These are phyloP conservation scores for Sanghuangporus sanghuang DNA, from an alignment of 1,284 basidiomycete genomes.

Conservation along the genomic window DNA sequence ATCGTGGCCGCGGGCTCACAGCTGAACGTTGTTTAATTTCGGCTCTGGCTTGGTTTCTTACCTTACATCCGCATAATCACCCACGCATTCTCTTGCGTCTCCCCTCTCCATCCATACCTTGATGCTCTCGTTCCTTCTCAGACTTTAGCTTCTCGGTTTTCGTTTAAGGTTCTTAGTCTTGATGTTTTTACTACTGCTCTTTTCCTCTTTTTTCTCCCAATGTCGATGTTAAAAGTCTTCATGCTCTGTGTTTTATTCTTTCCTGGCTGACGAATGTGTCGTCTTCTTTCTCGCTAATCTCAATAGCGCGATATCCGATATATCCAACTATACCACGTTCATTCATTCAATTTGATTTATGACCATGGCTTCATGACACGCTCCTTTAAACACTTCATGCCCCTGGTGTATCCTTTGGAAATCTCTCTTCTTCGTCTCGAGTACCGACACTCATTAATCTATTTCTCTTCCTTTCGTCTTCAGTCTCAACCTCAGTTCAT, in stretches of 20 bases:
- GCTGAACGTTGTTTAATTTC: conserved; percentile 41
- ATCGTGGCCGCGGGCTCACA: conserved; percentile 69
- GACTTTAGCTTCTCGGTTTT: not conserved
- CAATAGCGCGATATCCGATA: conserved; percentile 23
- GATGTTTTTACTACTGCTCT: not conserved
- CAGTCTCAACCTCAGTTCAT: not conserved
- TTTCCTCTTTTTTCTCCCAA: not conserved
- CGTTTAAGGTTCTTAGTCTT: not conserved
- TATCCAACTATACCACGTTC: conserved; percentile 27
- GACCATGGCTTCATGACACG: conserved; percentile 7
- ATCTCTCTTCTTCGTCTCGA: conserved; percentile 17
- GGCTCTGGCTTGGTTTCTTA: not conserved
- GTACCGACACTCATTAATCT: conserved; percentile 15
- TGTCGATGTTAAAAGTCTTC: not conserved
- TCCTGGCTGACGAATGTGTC: conserved; percentile 15
- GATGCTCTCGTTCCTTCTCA: conserved; percentile 21
- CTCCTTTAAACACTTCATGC: conserved; percentile 13
- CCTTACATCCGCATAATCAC: conserved; percentile 22
- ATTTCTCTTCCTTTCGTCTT: not conserved
- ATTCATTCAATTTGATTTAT: conserved; percentile 12
- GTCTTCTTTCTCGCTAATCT: conserved; percentile 30
- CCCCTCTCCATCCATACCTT: conserved; percentile 17
- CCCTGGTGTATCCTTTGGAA: conserved; percentile 19
- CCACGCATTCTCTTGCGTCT: conserved; percentile 13
- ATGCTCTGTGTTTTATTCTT: not conserved